phyloP scores from a whole-genome alignment of 2,329 filamentous ascomycete genomes.

The Teratosphaeriaceae sp. region DNA sequence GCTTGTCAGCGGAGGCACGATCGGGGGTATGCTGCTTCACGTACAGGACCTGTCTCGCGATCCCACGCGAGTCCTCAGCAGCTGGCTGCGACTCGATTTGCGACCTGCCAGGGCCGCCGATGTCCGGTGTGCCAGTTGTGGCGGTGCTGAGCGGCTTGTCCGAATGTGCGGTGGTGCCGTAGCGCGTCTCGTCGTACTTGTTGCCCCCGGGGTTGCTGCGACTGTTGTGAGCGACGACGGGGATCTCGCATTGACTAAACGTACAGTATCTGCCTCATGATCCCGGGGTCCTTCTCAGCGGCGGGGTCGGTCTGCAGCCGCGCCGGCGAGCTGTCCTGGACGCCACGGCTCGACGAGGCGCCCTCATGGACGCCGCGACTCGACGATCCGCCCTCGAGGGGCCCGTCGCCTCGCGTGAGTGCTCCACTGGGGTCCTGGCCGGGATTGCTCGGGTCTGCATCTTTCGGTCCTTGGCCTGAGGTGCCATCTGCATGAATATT shows the following conservation, averaged over 20 bases:
- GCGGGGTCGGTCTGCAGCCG: slow-evolving; percentile 5
- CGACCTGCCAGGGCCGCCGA: neutral
- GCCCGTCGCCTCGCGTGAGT: neutral
- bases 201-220: slow-evolving; percentile 17
- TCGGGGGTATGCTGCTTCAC: neutral
- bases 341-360: neutral
- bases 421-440: neutral
- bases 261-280: slow-evolving; percentile 7
- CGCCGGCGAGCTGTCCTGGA: neutral
- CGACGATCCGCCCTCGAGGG: neutral
- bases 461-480: neutral
- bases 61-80: slow-evolving; percentile 6
- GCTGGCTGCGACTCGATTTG: slow-evolving; percentile 1
- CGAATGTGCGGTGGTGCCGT: slow-evolving; percentile 15
- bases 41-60: slow-evolving; percentile 14
- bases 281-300: slow-evolving; percentile 5
- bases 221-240: neutral
- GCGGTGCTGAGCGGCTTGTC: slow-evolving; percentile 2
- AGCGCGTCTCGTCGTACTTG: slow-evolving; percentile 18
- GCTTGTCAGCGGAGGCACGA: neutral
- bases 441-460: neutral
- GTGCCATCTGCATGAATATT: slow-evolving; percentile 4
- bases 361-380: neutral
- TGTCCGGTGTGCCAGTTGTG: slow-evolving; percentile 2
- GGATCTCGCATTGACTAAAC: too few species aligned